Base-by-base conservation (phyloP, 2,329 filamentous ascomycete species). In the Apiospora malaysiana region DNA sequence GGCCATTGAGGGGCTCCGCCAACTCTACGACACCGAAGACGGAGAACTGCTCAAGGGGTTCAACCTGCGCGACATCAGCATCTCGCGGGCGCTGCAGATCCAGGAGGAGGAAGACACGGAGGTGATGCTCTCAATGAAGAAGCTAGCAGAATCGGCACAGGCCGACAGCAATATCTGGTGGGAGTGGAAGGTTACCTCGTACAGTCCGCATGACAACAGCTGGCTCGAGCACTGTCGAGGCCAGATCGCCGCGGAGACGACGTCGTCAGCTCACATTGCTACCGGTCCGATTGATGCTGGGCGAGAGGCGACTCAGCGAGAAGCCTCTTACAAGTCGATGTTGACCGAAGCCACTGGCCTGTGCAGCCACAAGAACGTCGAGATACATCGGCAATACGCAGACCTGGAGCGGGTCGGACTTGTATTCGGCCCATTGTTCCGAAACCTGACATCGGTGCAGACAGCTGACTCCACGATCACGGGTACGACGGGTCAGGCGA, bases 1-100 rank as follows among this genome's bases (percentile, higher is more conserved):
- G 79, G 79, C 79, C 6, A 76, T 81, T 2, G 80, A 82, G 67
- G 82, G 79, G 0, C 75, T 79, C 49, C 75, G 75, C n/a, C 75
- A 80, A 16, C 46, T 68, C 8, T 42, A 56, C 32, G 32, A 56
- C 10, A 18, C 4, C 9, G n/a, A 42, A 5, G 67, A 25, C 14
- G 45, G 32, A 32, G 67, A 42, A 4, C 46, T 56, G 27, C 37
- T 68, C 8, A 49, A 49, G 9, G 67, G 67, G 3, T 56, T 56
- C 46, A 68, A 56, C 21, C 6, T 68, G 67, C 45, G 67, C 18
- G 67, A 68, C 32, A 68, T 68, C 8, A 51, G 27, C 46, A 68
- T 68, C 21, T 68, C 67, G 27, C 18, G 67, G 9, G 67, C 67
- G 8, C 67, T 68, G 4, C 46, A 68, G 47, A 14, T 56, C 42